A percentile compares a stretch with the other conserved stretches of the same genome.
Conservation (phyloP, 2,329 filamentous ascomycete species). For the Fusarium falciforme region DNA sequence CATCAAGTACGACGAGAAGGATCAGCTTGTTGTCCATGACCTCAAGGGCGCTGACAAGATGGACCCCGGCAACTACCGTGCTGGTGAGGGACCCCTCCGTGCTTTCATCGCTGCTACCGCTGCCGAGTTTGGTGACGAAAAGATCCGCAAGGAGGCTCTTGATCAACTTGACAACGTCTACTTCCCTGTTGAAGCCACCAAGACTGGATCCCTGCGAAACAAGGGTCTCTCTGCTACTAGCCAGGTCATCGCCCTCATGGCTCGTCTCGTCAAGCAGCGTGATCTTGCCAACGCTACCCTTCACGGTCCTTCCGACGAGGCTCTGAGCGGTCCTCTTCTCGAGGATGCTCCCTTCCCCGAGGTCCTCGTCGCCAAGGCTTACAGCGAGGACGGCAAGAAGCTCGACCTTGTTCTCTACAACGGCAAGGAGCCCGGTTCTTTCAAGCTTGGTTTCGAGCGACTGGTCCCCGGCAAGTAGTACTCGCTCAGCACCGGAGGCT, state of each 20-base stretch:
- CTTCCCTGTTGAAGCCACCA: slow-evolving; percentile 17
- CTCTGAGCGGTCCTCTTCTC: slow-evolving; percentile 6
- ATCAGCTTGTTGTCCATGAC: slow-evolving; percentile 3
- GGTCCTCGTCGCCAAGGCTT: slow-evolving; percentile 18
- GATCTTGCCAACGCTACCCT: slow-evolving; percentile 14
- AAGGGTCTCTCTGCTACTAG: slow-evolving; percentile 17
- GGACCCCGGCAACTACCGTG: slow-evolving; percentile 11
- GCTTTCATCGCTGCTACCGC: slow-evolving; percentile 15
- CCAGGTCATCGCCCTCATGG: slow-evolving; percentile 18
- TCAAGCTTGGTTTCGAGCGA: slow-evolving; percentile 12
- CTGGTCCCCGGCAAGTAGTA: slow-evolving; percentile 6
- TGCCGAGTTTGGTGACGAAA: slow-evolving; percentile 20
- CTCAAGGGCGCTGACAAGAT: slow-evolving; percentile 20
- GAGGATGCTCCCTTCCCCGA: slow-evolving; percentile 14
- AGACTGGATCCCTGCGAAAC: slow-evolving; percentile 9
- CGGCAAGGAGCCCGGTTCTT: slow-evolving; percentile 11
- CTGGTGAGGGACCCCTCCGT: slow-evolving; percentile 1
- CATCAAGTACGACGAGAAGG: slow-evolving; percentile 1
- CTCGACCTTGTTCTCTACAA: slow-evolving; percentile 20
- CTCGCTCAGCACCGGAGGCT: slow-evolving; percentile 11
- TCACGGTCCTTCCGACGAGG: slow-evolving; percentile 2
- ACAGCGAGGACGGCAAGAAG: slow-evolving; percentile 11
- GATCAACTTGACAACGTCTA: slow-evolving; percentile 15
- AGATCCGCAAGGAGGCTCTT: slow-evolving; percentile 10
- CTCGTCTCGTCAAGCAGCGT: slow-evolving; percentile 13